Evolutionary conservation across 148 eudicot species (phyloP), one percentile per base, ranked within the genome.

Genomic region (Persicaria tinctoria): DNA sequence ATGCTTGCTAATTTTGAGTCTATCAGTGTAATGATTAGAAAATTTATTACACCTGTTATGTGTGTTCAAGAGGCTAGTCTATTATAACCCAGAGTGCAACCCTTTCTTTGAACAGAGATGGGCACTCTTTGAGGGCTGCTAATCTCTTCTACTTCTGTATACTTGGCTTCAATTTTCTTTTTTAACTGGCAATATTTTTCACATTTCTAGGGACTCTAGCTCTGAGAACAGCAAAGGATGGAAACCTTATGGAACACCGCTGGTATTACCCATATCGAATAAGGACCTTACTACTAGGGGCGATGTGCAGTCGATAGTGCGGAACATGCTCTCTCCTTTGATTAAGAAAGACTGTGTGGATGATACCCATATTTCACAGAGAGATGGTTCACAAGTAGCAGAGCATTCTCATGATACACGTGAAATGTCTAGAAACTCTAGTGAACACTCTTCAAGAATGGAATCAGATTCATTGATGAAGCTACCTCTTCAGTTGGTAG

Each of bases 211-310:
- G 86, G 87, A 86, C 74, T 70, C 88, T 76, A 86, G 80, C 66
- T 68, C 80, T 73, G 87, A 89, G 75, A 79, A 81, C 73, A 80
- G 82, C 59, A 76, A 78, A 48, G 89, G 85, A 51, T 92, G 93
- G 96, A 92, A 89, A 81, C 94, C 93, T 12, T 95, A 87, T 84
- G 99, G 99, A 79, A 88, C 94, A 51, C 99, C 99, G 54, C 87
- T 95, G 50, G 94, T 95, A 60, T 88, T 88, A 46, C 91, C 97
- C 18, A 80, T 95, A 66, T 84, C 86, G 45, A 84, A 85, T 76
- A 91, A 90, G 72, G 90, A 87, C 78, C 75, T 77, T 70, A 87
- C 87, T 46, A 88, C 88, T 57, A 88, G 94, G 80, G 90, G 91
- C 70, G 96, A 88, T 77, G 85, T 92, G 75, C 97, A 95, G 85